Evolutionary conservation across 2,329 filamentous ascomycete genomes (phyloP).

Genomic region (Calonectria montana): DNA sequence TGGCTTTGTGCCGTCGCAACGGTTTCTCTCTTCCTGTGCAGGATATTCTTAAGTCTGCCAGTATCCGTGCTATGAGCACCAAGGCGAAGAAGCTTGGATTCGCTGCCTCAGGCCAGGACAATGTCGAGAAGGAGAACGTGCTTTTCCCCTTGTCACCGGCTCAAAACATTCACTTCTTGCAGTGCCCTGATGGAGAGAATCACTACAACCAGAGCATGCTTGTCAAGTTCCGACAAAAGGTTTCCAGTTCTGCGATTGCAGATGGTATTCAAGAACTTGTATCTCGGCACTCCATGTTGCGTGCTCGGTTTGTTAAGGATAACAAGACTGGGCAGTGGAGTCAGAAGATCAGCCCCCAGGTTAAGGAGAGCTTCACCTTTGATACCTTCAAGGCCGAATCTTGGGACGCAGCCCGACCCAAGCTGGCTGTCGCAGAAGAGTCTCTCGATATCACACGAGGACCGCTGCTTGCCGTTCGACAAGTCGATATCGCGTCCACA

Average conservation of each 20-base stretch:
- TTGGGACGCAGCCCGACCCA: neutral
- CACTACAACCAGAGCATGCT: slow-evolving; percentile 40
- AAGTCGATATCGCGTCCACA: slow-evolving; percentile 22
- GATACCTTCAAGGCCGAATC: neutral
- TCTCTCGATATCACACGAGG: slow-evolving; percentile 18
- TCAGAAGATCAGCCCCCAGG: slow-evolving; percentile 21
- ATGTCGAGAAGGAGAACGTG: neutral
- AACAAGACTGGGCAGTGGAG: slow-evolving; percentile 13
- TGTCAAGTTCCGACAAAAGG: slow-evolving; percentile 19
- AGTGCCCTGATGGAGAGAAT: slow-evolving; percentile 22
- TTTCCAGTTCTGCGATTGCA: slow-evolving; percentile 5
- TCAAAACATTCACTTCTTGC: neutral
- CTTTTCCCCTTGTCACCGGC: neutral
- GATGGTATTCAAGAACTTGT: slow-evolving; percentile 25
- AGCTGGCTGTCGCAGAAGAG: slow-evolving; percentile 25
- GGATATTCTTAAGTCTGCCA: neutral
- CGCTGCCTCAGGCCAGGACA: neutral
- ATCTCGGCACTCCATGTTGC: slow-evolving; percentile 32
- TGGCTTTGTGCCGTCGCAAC: neutral
- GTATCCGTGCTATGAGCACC: neutral
- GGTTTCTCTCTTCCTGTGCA: neutral
- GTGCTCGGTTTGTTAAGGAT: slow-evolving; percentile 25
- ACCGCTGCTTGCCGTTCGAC: slow-evolving; percentile 24
- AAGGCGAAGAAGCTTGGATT: neutral
- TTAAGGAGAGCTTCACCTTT: slow-evolving; percentile 23